Percentiles rank a stretch among this genome's conserved stretches.
phyloP scores from a whole-genome alignment of 2,329 filamentous ascomycete genomes.

The Fusarium napiforme region DNA sequence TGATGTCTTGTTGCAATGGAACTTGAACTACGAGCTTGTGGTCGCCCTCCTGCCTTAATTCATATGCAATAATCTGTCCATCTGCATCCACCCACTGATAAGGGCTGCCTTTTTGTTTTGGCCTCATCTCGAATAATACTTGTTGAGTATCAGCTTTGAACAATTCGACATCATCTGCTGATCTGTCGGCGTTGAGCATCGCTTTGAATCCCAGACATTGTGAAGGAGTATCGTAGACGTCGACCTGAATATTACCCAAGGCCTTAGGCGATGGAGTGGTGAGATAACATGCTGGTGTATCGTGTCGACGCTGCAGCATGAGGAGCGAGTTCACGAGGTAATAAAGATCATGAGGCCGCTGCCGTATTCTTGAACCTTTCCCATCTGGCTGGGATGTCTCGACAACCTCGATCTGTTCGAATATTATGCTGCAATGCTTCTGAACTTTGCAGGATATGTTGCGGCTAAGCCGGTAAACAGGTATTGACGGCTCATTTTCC shows the following conservation, averaged over 20 bases:
- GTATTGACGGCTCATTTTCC: not conserved
- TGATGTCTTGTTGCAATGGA: not conserved
- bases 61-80: not conserved
- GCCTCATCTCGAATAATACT: conserved; percentile 13
- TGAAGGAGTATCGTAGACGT: accelerated
- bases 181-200: conserved; percentile 6
- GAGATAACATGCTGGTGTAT: conserved; percentile 19
- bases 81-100: conserved; percentile 21
- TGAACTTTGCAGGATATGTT: conserved; percentile 3
- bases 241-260: conserved; percentile 20
- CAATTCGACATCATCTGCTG: conserved; percentile 3
- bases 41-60: not conserved
- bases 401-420: conserved; percentile 18
- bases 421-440: conserved; percentile 11
- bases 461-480: conserved; percentile 27
- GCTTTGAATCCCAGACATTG: conserved; percentile 4
- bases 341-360: conserved; percentile 5
- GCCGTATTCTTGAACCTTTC: not conserved
- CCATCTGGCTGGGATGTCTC: not conserved
- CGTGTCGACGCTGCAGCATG: not conserved
- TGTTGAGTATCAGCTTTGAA: conserved; percentile 5
- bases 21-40: not conserved
- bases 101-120: not conserved
- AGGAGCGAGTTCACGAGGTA: conserved; percentile 22
- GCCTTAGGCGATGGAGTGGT: conserved; percentile 17